Percentiles rank a stretch among this genome's conserved stretches.
Conservation (phyloP, 495 filamentous ascomycete genomes). For the Viridothelium virens region DNA sequence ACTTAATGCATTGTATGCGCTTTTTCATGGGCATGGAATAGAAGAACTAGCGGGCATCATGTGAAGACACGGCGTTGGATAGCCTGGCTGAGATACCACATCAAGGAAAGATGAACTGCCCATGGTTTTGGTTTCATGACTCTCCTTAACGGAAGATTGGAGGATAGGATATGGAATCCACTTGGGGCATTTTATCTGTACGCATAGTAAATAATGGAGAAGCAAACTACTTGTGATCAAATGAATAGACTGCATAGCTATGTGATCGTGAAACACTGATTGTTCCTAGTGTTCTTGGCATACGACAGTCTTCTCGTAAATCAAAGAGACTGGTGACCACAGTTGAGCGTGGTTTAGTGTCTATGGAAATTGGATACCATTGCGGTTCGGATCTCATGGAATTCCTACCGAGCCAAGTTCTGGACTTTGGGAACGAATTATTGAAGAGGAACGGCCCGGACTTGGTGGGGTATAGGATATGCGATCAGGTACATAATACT, state of each 20-base stretch:
- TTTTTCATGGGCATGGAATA: constrained; percentile 1
- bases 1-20: constrained; percentile 10
- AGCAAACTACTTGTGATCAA: neutral
- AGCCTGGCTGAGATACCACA: neutral
- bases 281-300: neutral
- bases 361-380: no score
- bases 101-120: neutral
- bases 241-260: neutral
- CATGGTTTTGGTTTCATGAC: constrained; percentile 12
- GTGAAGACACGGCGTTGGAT: constrained; percentile 5
- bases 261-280: neutral
- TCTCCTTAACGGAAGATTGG: neutral
- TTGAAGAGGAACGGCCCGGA: no score
- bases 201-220: constrained; percentile 3
- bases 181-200: constrained; percentile 12
- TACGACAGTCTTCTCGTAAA: no score
- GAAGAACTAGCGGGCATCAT: constrained; percentile 4
- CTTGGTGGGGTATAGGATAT: no score
- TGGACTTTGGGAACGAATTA: no score
- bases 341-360: no score
- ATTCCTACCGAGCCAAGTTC: no score
- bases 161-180: neutral
- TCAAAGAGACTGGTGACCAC: no score
- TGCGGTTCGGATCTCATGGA: no score
- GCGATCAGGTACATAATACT: no score